phyloP scores from a whole-genome alignment of 306 rosid species.

The Casuarina equisetifolia region DNA sequence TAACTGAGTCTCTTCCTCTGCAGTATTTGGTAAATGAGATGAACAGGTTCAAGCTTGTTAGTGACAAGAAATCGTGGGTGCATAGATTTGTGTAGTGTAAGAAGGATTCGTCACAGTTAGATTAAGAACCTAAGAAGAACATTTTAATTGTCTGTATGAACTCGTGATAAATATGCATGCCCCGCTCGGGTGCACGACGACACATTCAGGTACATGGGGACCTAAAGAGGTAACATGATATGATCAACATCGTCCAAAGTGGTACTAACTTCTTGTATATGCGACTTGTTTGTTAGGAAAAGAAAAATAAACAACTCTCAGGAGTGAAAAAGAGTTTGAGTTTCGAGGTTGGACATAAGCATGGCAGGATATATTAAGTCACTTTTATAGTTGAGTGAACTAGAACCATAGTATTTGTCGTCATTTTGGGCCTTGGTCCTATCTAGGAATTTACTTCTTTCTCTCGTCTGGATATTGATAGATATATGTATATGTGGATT shows the following conservation, averaged over 20 bases:
- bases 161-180: background rate
- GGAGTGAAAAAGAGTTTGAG: background rate
- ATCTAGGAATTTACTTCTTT: background rate
- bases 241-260: background rate
- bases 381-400: background rate
- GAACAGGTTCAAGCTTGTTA: background rate
- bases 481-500: background rate
- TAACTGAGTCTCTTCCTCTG: background rate
- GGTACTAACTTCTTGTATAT: background rate
- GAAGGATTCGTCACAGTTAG: background rate
- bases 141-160: background rate
- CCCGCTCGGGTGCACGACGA: background rate
- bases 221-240: background rate
- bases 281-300: background rate
- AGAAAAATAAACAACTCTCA: background rate
- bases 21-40: background rate
- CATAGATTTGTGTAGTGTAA: too few species aligned
- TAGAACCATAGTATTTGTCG: background rate
- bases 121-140: background rate
- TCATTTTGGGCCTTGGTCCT: background rate
- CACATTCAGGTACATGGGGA: background rate
- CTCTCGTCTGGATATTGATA: background rate
- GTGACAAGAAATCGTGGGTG: background rate
- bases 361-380: background rate
- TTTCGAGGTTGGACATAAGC: background rate